These are phyloP conservation scores for Sporothrix curviconia DNA, from an alignment of 2,329 filamentous ascomycete species.

Conservation along the genomic window DNA sequence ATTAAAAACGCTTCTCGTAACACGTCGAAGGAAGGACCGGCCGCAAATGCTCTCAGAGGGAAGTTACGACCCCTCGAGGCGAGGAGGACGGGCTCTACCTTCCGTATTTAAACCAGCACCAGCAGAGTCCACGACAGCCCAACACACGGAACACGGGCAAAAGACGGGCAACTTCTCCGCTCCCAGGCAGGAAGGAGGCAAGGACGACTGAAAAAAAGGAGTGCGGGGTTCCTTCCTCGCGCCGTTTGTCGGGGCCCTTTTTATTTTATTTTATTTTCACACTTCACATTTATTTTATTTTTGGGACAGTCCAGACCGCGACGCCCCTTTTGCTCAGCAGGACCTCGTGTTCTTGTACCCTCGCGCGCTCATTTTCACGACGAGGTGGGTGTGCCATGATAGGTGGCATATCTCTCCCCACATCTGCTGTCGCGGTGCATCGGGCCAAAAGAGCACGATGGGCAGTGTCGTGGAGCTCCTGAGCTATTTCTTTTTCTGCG, in stretches of 20 bases:
- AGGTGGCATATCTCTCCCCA: conserved; percentile 4
- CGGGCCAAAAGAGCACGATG: no score
- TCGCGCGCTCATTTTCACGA: not conserved
- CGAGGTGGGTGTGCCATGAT: not conserved
- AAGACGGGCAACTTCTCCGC: not conserved
- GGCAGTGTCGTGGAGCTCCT: no score
- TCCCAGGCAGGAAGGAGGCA: not conserved
- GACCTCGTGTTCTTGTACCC: not conserved
- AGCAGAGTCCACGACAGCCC: no score
- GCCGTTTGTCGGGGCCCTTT: not conserved
- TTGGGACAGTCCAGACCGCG: no score
- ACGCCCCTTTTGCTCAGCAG: no score
- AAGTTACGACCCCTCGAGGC: not conserved
- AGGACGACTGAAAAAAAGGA: not conserved
- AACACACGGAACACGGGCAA: not conserved
- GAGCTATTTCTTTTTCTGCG: no score
- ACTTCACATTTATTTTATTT: no score
- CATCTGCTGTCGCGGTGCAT: no score
- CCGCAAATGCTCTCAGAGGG: not conserved
- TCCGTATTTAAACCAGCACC: conserved; percentile 5
- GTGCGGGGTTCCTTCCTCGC: conserved; percentile 5
- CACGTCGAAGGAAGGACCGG: not conserved
- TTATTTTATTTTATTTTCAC: no score
- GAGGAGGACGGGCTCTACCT: not conserved
- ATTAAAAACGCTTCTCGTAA: not conserved